Percentiles rank a stretch among this genome's conserved stretches.
Conservation (phyloP, 352 stramenopile species). For the Discostella stelligera region DNA sequence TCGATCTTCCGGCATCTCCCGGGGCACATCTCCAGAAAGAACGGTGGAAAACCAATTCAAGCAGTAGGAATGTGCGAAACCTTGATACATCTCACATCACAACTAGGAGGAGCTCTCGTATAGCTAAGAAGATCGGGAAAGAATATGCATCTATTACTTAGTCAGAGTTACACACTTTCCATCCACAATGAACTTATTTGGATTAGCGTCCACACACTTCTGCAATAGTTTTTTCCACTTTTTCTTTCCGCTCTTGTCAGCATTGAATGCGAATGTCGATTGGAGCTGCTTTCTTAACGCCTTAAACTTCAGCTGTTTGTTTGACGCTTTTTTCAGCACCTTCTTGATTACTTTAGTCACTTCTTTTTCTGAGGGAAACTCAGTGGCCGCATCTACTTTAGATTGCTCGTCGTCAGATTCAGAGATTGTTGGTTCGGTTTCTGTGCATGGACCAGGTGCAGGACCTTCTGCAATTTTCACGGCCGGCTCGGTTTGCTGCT, state of each 20-base stretch:
- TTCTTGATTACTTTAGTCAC: slow-evolving; percentile 75
- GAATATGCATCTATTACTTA: background rate
- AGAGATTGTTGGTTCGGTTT: slow-evolving; percentile 7
- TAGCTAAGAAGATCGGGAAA: slow-evolving; percentile 17
- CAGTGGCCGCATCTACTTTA: background rate
- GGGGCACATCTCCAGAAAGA: no score
- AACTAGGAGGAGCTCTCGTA: slow-evolving; percentile 35
- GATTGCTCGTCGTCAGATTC: slow-evolving; percentile 21
- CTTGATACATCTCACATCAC: slow-evolving; percentile 15
- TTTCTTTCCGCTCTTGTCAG: slow-evolving; percentile 17
- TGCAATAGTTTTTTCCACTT: slow-evolving; percentile 34
- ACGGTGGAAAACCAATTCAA: background rate
- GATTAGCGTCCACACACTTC: slow-evolving; percentile 27
- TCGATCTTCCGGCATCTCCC: slow-evolving; percentile 38
- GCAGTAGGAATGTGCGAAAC: background rate
- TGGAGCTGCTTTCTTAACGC: slow-evolving; percentile 53
- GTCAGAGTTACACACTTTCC: slow-evolving; percentile 37
- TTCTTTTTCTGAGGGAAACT: slow-evolving; percentile 41
- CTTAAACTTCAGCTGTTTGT: slow-evolving; percentile 71
- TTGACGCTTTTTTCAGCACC: slow-evolving; percentile 68
- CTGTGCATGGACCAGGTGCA: background rate
- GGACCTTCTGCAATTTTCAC: slow-evolving; percentile 22
- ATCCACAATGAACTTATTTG: slow-evolving; percentile 36
- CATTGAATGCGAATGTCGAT: slow-evolving; percentile 28
- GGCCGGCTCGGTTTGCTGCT: slow-evolving; percentile 38